These are phyloP conservation scores for Mycena polygramma DNA, from an alignment of 768 basidiomycete genomes.

Conservation along the genomic window DNA sequence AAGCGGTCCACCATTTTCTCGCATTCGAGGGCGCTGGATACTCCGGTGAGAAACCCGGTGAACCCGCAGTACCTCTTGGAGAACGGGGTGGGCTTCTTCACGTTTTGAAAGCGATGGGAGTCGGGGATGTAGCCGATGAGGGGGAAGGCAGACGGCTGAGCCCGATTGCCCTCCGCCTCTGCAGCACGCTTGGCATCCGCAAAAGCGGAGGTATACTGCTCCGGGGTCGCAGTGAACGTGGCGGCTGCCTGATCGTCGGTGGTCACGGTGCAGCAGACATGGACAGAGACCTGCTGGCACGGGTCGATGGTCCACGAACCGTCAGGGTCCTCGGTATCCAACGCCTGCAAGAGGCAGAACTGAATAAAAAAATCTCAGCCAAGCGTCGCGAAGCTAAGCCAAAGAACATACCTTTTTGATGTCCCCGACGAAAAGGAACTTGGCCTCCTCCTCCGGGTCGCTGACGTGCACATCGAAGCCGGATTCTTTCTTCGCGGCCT, in stretches of 20 bases:
- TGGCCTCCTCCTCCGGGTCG: too few species aligned
- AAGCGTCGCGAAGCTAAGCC: background rate
- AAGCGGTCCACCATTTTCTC: conserved; percentile 5
- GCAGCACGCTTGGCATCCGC: background rate
- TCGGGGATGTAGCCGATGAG: background rate
- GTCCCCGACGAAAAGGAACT: conserved; percentile 11
- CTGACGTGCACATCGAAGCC: too few species aligned
- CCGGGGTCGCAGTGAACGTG: too few species aligned
- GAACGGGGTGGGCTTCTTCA: conserved; percentile 7
- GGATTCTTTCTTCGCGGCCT: too few species aligned
- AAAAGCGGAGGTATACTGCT: background rate
- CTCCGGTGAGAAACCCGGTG: conserved; percentile 1
- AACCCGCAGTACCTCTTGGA: background rate
- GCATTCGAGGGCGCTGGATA: conserved; percentile 4
- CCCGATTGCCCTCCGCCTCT: background rate
- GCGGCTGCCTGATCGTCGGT: background rate
- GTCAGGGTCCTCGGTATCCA: background rate
- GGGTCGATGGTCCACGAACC: conserved; percentile 5
- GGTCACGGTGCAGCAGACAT: conserved; percentile 1
- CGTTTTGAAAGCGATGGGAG: background rate
- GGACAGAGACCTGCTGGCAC: background rate
- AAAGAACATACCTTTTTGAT: conserved; percentile 3
- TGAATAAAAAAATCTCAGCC: background rate
- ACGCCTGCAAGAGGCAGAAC: background rate
- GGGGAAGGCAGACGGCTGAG: background rate